Conservation (phyloP, 352 stramenopile species). For the Stramenopiles sp. region DNA sequence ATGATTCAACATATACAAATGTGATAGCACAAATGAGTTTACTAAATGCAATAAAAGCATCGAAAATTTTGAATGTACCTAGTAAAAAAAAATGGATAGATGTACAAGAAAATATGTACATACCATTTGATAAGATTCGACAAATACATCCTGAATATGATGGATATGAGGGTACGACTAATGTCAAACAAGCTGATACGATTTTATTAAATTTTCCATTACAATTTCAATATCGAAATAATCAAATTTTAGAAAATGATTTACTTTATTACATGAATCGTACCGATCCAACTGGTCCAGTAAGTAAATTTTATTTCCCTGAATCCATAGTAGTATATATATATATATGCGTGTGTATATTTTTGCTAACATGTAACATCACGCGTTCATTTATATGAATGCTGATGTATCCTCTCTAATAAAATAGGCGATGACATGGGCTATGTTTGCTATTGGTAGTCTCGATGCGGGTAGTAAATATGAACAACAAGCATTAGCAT, state of each 20-base stretch:
- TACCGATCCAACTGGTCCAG: slow-evolving; percentile 11
- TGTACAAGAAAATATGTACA: not conserved
- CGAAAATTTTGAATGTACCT: not conserved
- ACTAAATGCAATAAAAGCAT: not conserved
- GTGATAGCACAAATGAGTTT: slow-evolving; percentile 5
- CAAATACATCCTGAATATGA: slow-evolving; percentile 13
- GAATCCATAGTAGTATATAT: no score
- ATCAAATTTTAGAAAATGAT: slow-evolving; percentile 3
- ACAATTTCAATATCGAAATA: slow-evolving; percentile 8
- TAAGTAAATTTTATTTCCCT: no score
- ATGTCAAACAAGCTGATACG: slow-evolving; percentile 13
- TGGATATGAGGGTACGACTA: slow-evolving; percentile 9
- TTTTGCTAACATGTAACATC: no score
- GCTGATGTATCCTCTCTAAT: no score
- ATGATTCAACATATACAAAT: slow-evolving; percentile 15
- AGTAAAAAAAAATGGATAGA: not conserved
- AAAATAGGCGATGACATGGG: slow-evolving; percentile 18
- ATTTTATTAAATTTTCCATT: slow-evolving; percentile 14
- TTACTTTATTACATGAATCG: slow-evolving; percentile 11
- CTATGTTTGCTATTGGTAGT: slow-evolving; percentile 11
- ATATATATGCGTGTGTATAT: no score
- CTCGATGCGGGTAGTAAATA: slow-evolving; percentile 1
- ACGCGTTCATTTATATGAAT: no score
- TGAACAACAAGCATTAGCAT: slow-evolving; percentile 8
- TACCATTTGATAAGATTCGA: slow-evolving; percentile 10